phyloP scores from a whole-genome alignment of 495 filamentous ascomycete species.

The Pyrenula aspistea region DNA sequence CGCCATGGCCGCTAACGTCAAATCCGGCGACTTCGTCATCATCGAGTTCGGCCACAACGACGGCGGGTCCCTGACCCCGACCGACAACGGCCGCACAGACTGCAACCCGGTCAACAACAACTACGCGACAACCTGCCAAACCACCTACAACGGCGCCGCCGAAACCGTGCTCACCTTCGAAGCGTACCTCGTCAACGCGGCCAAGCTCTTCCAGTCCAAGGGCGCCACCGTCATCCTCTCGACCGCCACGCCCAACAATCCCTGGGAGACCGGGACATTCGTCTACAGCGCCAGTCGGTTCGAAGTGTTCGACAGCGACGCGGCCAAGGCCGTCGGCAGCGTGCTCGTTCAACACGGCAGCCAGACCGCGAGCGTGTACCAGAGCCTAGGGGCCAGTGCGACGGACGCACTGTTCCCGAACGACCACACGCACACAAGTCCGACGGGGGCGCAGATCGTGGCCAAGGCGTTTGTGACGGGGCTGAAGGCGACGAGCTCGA shows the following conservation, averaged over 20 bases:
- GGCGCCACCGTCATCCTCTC: slow-evolving; percentile 53
- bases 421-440: slow-evolving; percentile 56
- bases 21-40: slow-evolving; percentile 43
- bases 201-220: slow-evolving; percentile 37
- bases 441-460: slow-evolving; percentile 43
- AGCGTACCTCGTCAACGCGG: slow-evolving; percentile 43
- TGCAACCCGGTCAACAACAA: slow-evolving; percentile 41
- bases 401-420: slow-evolving; percentile 40
- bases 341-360: slow-evolving; percentile 51
- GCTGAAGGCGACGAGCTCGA: slow-evolving; percentile 28
- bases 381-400: slow-evolving; percentile 30
- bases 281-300: slow-evolving; percentile 33
- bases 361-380: slow-evolving; percentile 39
- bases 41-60: slow-evolving; percentile 60
- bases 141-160: slow-evolving; percentile 31
- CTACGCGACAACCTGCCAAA: slow-evolving; percentile 29
- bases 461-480: slow-evolving; percentile 52
- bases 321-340: slow-evolving; percentile 29
- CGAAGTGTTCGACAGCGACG: slow-evolving; percentile 41
- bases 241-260: slow-evolving; percentile 50
- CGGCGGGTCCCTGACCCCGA: slow-evolving; percentile 39
- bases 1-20: slow-evolving; percentile 32
- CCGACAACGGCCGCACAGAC: slow-evolving; percentile 48
- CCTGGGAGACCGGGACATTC: slow-evolving; percentile 45
- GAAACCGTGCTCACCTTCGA: slow-evolving; percentile 48